Base-by-base conservation (phyloP, 2,329 filamentous ascomycete genomes). In the Penicillium sp. region DNA sequence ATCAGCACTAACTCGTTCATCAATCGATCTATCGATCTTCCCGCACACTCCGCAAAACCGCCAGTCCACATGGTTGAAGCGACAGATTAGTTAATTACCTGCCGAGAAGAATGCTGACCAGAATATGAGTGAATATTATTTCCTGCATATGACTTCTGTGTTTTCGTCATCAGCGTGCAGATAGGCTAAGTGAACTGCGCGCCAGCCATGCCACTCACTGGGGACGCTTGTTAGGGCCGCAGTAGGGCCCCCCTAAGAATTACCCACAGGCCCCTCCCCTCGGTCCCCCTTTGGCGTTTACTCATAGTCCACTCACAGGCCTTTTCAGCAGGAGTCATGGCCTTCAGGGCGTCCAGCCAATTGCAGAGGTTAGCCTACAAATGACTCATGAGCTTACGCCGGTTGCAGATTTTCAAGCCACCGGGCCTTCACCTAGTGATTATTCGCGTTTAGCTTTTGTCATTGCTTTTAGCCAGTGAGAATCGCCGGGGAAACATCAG, bases 341-440 rank as follows among this genome's bases (percentile, higher is more conserved):
- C 9, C 40, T 5, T 43, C 8, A 9, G 40, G 3, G n/a, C 20
- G n/a, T 46, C 28, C 12, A 33, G 20, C 28, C 42, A 47, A 53
- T 53, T 30, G 42, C 28, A 43, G 40, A 6, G n/a, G 20, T 4
- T 35, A 24, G 26, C 23, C 3, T 11, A 46, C 9, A 33, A 11
- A 45, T 24, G 30, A 35, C 30, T 38, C 11, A n/a, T 18, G 18
- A 53, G 50, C 50, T 53, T 35, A 53, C 28, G 42, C 51, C 42
- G 14, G 33, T 53, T 53, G 51, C 16, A 26, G 42, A 53, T 53
- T 53, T 23, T 46, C 42, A 47, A 46, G 42, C 51, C 42, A 47
- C 20, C 11, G 42, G 28, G 42, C 33, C 38, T 52, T 47, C 42
- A 8, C 5, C 14, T 47, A 52, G 3, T 12, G 18, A 18, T 33